A percentile compares a stretch with the other conserved stretches of the same genome.
phyloP scores from a whole-genome alignment of 352 stramenopile species.

The Phytophthora sp. region DNA sequence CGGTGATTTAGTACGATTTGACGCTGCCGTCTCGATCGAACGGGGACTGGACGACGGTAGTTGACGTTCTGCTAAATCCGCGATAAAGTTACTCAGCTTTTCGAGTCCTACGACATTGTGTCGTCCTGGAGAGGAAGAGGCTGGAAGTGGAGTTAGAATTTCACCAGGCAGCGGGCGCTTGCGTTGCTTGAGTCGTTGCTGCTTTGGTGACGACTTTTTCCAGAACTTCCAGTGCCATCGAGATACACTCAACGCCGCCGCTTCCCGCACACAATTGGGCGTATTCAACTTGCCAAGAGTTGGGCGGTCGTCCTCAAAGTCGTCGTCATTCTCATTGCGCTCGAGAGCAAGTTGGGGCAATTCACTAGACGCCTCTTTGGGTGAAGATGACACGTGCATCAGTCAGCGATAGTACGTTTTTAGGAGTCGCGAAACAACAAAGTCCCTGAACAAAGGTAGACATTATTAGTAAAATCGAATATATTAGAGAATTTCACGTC shows the following conservation, averaged over 20 bases:
- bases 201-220: slow-evolving; percentile 20
- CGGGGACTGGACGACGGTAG: neutral
- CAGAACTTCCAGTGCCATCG: slow-evolving; percentile 35
- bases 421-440: neutral
- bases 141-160: slow-evolving; percentile 16
- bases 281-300: neutral
- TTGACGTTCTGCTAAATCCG: slow-evolving; percentile 11
- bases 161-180: slow-evolving; percentile 20
- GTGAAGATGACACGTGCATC: slow-evolving; percentile 20
- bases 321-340: slow-evolving; percentile 38
- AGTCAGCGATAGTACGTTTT: slow-evolving; percentile 8
- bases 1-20: slow-evolving; percentile 2
- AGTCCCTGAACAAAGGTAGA: too few species aligned
- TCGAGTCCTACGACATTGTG: neutral
- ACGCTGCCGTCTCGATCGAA: neutral
- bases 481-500: neutral
- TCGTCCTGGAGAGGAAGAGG: slow-evolving; percentile 12
- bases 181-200: slow-evolving; percentile 25
- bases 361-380: slow-evolving; percentile 17
- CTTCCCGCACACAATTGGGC: slow-evolving; percentile 12
- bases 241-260: slow-evolving; percentile 7
- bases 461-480: too few species aligned
- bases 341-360: slow-evolving; percentile 28
- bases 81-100: slow-evolving; percentile 18
- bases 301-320: neutral